Percentiles rank a stretch among this genome's conserved stretches.
These are phyloP conservation scores for Neurospora sp. DNA, from an alignment of 2,329 filamentous ascomycete species.

Conservation along the genomic window DNA sequence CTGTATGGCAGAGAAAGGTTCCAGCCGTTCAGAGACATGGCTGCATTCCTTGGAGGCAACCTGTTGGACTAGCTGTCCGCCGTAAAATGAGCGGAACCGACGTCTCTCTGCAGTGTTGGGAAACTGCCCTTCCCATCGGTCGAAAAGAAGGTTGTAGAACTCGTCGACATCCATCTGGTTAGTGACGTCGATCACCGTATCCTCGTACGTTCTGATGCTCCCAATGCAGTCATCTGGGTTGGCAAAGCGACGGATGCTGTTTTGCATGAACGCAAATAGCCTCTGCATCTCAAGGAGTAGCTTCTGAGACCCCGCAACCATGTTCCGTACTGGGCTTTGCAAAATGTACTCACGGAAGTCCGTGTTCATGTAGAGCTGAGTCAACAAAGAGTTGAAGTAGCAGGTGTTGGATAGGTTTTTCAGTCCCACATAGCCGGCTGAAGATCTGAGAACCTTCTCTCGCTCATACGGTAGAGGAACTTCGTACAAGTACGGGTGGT, in stretches of 20 bases:
- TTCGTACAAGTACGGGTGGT: constrained; percentile 49
- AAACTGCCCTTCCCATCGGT: constrained; percentile 81
- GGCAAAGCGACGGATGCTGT: constrained; percentile 61
- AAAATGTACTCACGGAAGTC: constrained; percentile 46
- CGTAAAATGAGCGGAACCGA: constrained; percentile 72
- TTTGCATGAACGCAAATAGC: constrained; percentile 79
- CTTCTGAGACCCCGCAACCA: constrained; percentile 37
- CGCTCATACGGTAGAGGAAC: constrained; percentile 54
- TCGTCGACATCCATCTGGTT: constrained; percentile 98
- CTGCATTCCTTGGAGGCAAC: constrained; percentile 91
- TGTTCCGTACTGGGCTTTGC: neutral
- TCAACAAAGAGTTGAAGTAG: constrained; percentile 90
- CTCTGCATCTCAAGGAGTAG: constrained; percentile 70
- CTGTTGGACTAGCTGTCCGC: constrained; percentile 85
- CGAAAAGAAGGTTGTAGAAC: constrained; percentile 90
- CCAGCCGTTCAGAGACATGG: constrained; percentile 82
- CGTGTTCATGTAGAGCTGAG: constrained; percentile 93
- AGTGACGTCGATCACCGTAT: constrained; percentile 71
- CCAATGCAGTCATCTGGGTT: constrained; percentile 64
- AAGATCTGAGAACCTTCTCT: constrained; percentile 57
- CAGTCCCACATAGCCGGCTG: constrained; percentile 80
- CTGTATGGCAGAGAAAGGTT: constrained; percentile 89
- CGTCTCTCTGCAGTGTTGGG: constrained; percentile 56
- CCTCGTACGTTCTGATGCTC: constrained; percentile 74
- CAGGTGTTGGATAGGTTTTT: constrained; percentile 91